Evolutionary conservation across 257 asterid species (phyloP), one percentile per base, ranked within the genome.

Genomic region (Fraxinus excelsior): DNA sequence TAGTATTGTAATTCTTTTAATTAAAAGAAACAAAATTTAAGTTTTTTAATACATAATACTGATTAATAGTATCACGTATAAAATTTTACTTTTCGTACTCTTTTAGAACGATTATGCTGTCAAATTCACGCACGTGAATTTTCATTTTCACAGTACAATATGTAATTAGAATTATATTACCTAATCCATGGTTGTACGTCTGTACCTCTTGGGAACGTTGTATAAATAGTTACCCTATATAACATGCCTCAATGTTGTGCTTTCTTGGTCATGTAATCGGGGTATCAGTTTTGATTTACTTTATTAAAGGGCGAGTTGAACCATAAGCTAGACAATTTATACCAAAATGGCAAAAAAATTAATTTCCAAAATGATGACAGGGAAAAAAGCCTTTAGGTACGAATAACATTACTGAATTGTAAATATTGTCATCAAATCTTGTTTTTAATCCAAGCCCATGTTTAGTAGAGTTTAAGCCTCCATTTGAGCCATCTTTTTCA

Each of bases 181-280:
- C 46, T 40, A 10, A 0, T 76, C 28, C 70, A 51, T 76, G 79
- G 35, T 28, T 37, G 62, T 62, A 10, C 80, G 25, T 76, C 34
- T 62, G 25, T 53, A 28, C 72, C 19, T 35, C 2, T n/a, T 66
- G 26, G 18, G 51, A 70, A 49, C 46, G 7, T 28, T 19, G 74
- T 74, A 25, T 38, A 12, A 31, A 46, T 5, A 73, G 23, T 35
- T 68, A n/a, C 74, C 79, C 53, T 8, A 25, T 46, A 4, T 70
- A 40, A 42, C 21, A 60, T 73, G 64, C 5, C 42, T 10, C 75
- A 19, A n/a, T 34, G 1, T 21, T 18, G 32, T 74, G 23, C 69
- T 56, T 71, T 76, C 25, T 18, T 53, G 26, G 29, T 21, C 12
- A 56, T 21, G 28, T 9, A 56, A 21, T 58, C 29, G 6, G 31